Evolutionary conservation across 768 basidiomycete genomes (phyloP), one percentile per base, ranked within the genome.

Genomic region (Leccinum variicolor): DNA sequence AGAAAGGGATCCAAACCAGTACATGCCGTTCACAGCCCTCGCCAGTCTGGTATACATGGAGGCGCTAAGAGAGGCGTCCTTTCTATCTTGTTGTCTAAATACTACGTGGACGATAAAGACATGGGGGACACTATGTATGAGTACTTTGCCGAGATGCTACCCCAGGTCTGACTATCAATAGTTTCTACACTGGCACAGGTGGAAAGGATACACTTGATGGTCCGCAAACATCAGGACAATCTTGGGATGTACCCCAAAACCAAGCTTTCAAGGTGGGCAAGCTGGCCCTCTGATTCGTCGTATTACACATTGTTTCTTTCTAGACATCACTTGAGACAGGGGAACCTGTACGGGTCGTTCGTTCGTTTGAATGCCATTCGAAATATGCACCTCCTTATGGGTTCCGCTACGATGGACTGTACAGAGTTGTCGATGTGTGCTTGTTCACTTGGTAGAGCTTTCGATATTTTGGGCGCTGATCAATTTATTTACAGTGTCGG

Each of bases 361-460:
- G 71, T 14, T 69, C 71, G 11, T 59, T 1, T 10, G 61, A 9
- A 9, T 50, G 56, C 29, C 23, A 5, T 6, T 73, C 73, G 9
- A 51, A 56, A 34, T 74, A 66, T 57, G 68, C 73, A 8, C 71
- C 71, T 8, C 4, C 13, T 1, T 3, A 26, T 2, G 70, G 68
- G 6, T 65, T 59, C 28, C 71, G 71, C 1, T 73, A 74, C 31
- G 71, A 74, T 34, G 73, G 73, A 17, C 34, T 73, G 2, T 73
- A 73, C 56, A 67, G 19, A 31, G 59, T 72, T 1, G 33, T 59
- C 1, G 33, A 50, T 5, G 73, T 72, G 43, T 43, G 59, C 39
- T 17, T 33, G 13, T 50, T 21, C 4, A 17, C 41, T 14, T 23
- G 6, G 4, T 48, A 8, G 7, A 13, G 6, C 23, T 52, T 46